Evolutionary conservation across 441 rosid genomes (phyloP).

Genomic region (Biscutella laevigata): DNA sequence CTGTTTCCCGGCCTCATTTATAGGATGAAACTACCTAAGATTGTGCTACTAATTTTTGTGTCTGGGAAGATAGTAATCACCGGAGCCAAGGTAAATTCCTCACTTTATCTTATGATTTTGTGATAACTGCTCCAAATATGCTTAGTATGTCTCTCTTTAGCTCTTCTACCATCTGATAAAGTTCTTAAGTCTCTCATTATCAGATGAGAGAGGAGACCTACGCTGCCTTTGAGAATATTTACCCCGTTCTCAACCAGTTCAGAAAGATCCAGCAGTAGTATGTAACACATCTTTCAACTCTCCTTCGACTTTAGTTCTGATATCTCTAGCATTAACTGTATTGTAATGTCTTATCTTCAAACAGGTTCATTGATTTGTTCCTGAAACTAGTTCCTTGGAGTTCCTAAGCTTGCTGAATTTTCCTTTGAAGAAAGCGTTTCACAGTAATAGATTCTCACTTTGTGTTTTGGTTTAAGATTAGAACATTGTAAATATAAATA

Average conservation of each 20-base stretch:
- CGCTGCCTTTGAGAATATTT: slow-evolving; percentile 31
- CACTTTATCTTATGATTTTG: slow-evolving; percentile 10
- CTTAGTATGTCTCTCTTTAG: not conserved
- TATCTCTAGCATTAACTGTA: too few species aligned
- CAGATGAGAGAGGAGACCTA: slow-evolving; percentile 31
- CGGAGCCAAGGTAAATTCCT: slow-evolving; percentile 30
- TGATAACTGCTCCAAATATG: not conserved
- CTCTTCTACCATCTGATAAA: slow-evolving; percentile 11
- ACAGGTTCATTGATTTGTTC: not conserved
- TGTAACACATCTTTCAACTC: slow-evolving; percentile 1
- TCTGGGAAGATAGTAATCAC: slow-evolving; percentile 33
- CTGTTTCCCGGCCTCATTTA: slow-evolving; percentile 29
- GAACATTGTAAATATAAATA: slow-evolving; percentile 24
- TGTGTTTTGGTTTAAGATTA: slow-evolving; percentile 17
- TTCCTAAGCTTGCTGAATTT: slow-evolving; percentile 15
- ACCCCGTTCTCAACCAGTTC: slow-evolving; percentile 28
- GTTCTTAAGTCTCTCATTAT: slow-evolving; percentile 5
- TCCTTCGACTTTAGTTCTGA: too few species aligned
- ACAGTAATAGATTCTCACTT: slow-evolving; percentile 1
- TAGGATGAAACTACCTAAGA: slow-evolving; percentile 27
- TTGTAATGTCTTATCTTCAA: not conserved
- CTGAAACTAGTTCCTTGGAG: slow-evolving; percentile 5
- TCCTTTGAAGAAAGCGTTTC: slow-evolving; percentile 7
- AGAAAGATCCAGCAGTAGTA: slow-evolving; percentile 28
- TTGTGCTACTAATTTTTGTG: slow-evolving; percentile 29